Base-by-base conservation (phyloP, 257 asterid species). In the Lavandula angustifolia region DNA sequence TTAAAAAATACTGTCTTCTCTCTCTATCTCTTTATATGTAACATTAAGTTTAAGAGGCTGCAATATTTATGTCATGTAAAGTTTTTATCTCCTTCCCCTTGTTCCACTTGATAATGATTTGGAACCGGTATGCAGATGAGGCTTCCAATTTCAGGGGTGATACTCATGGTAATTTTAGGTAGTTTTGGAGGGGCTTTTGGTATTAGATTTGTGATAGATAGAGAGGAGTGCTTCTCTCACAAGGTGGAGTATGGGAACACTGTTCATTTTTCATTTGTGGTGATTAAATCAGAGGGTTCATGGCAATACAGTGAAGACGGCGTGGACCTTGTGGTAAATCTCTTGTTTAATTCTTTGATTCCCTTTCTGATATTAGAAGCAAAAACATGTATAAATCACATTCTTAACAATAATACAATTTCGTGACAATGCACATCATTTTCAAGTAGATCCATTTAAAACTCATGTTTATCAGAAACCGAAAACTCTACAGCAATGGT, bases 191-290 rank as follows among this genome's bases (percentile, higher is more conserved):
- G 91, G 64, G 79, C 75, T 54, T 61, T 68, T 18, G 98, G 94
- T 40, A 92, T 92, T 64, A 87, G 98, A 78, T 82, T 92, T 62
- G 91, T 85, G 47, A 87, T 92, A 48, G 98, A 92, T 59, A 85
- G 95, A 79, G 96, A 89, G 58, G 98, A 92, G 73, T 92, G 98
- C 72, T 69, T 92, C 78, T 83, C 98, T 42, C 96, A 89, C 73
- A 92, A 91, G 75, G 98, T 87, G 68, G 91, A 87, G 46, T 80
- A 87, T 76, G 98, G 98, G n/a, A 80, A 88, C 43, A 87, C 95
- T 0, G 96, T 92, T 57, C 98, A 85, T 79, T 82, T 80, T 54
- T 89, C 98, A 1, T 89, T 92, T 73, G 98, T 92, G 73, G 98
- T 92, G 72, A 92, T 92, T 58, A 92, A 92, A 73, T 70, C 95